These are phyloP conservation scores for Bidens hawaiensis DNA, from an alignment of 140 eudicot genomes.

Conservation along the genomic window DNA sequence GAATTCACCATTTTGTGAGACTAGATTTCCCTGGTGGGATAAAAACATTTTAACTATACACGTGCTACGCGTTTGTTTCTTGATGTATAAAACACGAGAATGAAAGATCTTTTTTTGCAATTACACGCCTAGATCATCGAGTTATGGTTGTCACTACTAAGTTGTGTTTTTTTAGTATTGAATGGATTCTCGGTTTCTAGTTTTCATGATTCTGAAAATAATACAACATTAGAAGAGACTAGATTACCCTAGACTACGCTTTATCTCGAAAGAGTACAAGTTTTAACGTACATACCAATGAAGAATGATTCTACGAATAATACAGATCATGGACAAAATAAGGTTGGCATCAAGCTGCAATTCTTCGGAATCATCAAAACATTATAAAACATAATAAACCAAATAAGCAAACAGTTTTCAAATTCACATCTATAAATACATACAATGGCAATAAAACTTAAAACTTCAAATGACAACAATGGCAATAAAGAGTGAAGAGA, in stretches of 20 bases:
- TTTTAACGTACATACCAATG: conserved; percentile 21
- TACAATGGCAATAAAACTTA: not conserved
- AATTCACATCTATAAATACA: conserved; percentile 17
- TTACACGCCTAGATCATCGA: not conserved
- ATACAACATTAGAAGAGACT: not conserved
- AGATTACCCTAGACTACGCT: conserved; percentile 2
- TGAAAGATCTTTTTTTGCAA: not conserved
- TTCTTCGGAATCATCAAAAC: conserved; percentile 44
- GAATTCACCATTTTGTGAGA: too few species aligned
- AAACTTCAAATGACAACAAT: conserved; percentile 26
- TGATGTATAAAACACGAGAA: not conserved
- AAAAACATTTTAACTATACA: not conserved
- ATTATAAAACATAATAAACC: not conserved
- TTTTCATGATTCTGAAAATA: not conserved
- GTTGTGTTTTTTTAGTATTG: not conserved
- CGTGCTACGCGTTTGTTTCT: not conserved
- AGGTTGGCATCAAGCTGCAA: conserved; percentile 37
- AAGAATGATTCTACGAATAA: conserved; percentile 21
- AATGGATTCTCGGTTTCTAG: not conserved
- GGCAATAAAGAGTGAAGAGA: conserved; percentile 56
- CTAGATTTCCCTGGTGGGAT: too few species aligned
- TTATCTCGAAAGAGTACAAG: conserved; percentile 14
- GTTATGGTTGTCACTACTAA: not conserved
- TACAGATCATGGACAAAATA: conserved; percentile 22
- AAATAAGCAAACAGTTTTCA: not conserved